phyloP scores from a whole-genome alignment of 805 yeast species.

The Isabelozyma gotoi region DNA sequence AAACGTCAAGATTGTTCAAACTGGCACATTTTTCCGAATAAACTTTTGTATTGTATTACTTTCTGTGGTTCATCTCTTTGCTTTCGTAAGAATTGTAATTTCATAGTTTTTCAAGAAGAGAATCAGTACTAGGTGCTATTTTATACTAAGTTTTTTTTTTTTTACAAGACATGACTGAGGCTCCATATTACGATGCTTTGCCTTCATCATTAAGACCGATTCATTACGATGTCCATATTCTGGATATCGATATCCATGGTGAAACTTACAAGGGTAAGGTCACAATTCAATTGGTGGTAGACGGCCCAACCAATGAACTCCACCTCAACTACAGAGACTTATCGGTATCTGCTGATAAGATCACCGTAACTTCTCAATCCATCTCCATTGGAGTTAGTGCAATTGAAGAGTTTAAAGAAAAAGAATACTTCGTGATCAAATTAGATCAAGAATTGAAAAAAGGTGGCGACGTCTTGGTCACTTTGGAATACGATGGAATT shows the following conservation, averaged over 20 bases:
- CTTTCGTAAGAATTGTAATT: not conserved
- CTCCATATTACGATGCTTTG: constrained; percentile 45
- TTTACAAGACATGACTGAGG: not conserved
- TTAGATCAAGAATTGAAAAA: constrained; percentile 40
- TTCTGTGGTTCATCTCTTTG: no score
- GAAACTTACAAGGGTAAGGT: constrained; percentile 51
- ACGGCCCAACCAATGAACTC: constrained; percentile 41
- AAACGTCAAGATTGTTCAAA: no score
- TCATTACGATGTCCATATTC: constrained; percentile 63
- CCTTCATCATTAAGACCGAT: constrained; percentile 69
- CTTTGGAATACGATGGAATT: constrained; percentile 38
- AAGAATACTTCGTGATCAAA: constrained; percentile 63
- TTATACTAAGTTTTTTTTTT: not conserved
- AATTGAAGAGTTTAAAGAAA: constrained; percentile 42
- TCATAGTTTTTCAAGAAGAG: no score
- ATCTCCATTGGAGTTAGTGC: constrained; percentile 9
- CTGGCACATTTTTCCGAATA: no score
- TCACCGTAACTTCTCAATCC: constrained; percentile 22
- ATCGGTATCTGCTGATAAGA: constrained; percentile 18
- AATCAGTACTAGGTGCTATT: not conserved
- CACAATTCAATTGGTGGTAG: constrained; percentile 46
- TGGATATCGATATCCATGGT: constrained; percentile 56
- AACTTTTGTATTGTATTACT: no score
- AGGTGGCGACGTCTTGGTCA: constrained; percentile 24
- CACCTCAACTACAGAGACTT: constrained; percentile 50